Conservation (phyloP, 305 asterid genomes). For the Rubia occidens region DNA sequence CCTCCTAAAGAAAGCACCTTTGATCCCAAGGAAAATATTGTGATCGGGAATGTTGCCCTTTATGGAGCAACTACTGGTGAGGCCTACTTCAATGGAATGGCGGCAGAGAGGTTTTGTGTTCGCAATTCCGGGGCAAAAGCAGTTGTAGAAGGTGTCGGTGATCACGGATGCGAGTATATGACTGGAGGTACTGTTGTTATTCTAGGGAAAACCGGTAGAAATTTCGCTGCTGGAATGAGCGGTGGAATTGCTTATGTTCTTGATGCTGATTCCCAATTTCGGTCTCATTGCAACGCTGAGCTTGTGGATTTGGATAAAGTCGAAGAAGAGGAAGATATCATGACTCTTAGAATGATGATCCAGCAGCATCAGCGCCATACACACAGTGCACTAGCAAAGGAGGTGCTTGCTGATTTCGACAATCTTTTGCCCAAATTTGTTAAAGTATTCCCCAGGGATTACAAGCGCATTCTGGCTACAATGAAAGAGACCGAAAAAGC, state of each 20-base stretch:
- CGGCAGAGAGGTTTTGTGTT: slow-evolving; percentile 96
- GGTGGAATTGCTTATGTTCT: slow-evolving; percentile 93
- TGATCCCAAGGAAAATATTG: slow-evolving; percentile 90
- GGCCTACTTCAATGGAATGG: slow-evolving; percentile 99
- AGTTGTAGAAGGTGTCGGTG: slow-evolving; percentile 99
- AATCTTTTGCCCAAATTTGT: slow-evolving; percentile 69
- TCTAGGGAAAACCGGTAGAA: slow-evolving; percentile 88
- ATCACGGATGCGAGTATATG: slow-evolving; percentile 99
- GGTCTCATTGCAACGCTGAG: slow-evolving; percentile 71
- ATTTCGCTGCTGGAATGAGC: slow-evolving; percentile 99
- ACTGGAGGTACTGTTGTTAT: slow-evolving; percentile 94
- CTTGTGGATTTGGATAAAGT: slow-evolving; percentile 94
- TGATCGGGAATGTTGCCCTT: slow-evolving; percentile 95
- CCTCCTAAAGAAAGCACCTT: slow-evolving; percentile 87
- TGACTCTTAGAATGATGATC: slow-evolving; percentile 82
- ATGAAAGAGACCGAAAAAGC: slow-evolving; percentile 43
- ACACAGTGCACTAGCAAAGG: slow-evolving; percentile 71
- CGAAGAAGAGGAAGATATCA: slow-evolving; percentile 76
- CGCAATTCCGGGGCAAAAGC: slow-evolving; percentile 96
- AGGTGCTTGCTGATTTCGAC: slow-evolving; percentile 71
- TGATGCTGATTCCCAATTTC: slow-evolving; percentile 59
- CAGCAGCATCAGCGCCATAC: slow-evolving; percentile 98
- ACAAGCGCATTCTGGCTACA: slow-evolving; percentile 62
- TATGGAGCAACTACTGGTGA: slow-evolving; percentile 93
- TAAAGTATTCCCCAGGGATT: slow-evolving; percentile 94